phyloP scores from a whole-genome alignment of 306 rosid genomes.

The Erythrophleum fordii region DNA sequence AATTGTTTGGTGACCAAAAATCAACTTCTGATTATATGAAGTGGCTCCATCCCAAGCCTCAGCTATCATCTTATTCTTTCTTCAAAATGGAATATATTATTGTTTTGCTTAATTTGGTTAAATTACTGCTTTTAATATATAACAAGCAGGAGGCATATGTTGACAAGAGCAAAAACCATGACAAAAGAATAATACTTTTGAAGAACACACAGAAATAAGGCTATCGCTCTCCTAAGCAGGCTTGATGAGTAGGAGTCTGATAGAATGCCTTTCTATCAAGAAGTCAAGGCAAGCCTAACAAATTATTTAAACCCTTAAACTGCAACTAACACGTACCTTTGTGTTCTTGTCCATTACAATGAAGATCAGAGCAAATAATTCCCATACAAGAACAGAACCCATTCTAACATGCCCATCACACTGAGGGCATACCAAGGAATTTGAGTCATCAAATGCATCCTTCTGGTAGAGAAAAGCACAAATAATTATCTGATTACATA shows the following conservation, averaged over 20 bases:
- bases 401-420: not conserved
- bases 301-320: too few species aligned
- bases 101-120: not conserved
- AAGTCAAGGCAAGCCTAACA: constrained; percentile 12
- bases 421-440: constrained; percentile 22
- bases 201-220: constrained; percentile 20
- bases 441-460: constrained; percentile 39
- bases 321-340: not conserved
- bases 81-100: not conserved
- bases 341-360: constrained; percentile 21
- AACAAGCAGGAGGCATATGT: not conserved
- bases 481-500: constrained; percentile 43
- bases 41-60: not conserved
- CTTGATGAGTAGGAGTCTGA: not conserved
- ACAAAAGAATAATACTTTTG: not conserved
- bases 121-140: not conserved
- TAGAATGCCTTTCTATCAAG: constrained; percentile 14
- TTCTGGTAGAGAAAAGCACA: constrained; percentile 35
- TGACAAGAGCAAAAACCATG: not conserved
- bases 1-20: constrained; percentile 35
- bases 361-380: constrained; percentile 6
- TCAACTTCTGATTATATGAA: not conserved
- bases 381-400: not conserved
- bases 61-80: not conserved
- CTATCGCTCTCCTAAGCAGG: not conserved